Base-by-base conservation (phyloP, 495 filamentous ascomycete genomes). In the Hypoxylon lienhwacheense region DNA sequence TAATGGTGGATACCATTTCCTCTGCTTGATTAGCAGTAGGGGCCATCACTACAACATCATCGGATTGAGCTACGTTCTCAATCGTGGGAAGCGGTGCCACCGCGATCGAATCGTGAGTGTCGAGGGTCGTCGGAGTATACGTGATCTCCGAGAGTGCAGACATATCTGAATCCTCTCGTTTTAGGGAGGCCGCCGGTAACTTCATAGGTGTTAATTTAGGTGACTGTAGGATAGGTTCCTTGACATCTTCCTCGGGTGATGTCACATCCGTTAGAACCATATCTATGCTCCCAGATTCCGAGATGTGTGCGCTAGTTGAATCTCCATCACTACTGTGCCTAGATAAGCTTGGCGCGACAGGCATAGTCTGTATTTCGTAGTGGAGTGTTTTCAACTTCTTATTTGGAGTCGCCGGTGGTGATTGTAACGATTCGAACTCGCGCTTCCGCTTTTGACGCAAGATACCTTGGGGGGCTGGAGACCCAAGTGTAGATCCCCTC, bases 331-430 rank as follows among this genome's bases (percentile, higher is more conserved):
- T 55, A 10, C 55, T 69, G 28, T 28, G 63, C 26, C 66, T 61
- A 1, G 67, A 70, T 20, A 64, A 26, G 11, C 35, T 53, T 2
- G 63, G 43, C 11, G 46, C 55, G 7, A 60, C 35, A 6, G 69
- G 11, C 20, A 71, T 29, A 7, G 68, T 43, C 4, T 49, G 40
- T 4, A 73, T 45, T 0, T 70, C 67, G 53, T 68, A 73, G 5
- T 65, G 63, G 5, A 53, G 53, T 5, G 66, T 66, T 53, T 72
- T 77, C 1, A 64, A 52, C 22, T 61, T 70, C 57, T 78, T 77
- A n/a, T 68, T 53, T 0, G 76, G 76, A 0, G 76, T 78, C 12
- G 69, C 55, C 0, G 76, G 76, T 4, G 76, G 76, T 5, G 76
- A 73, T 7, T 66, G 67, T 10, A 77, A 54, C 0, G 53, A 57